Evolutionary conservation across 768 basidiomycete genomes (phyloP).

Genomic region (Lentinula edodes): DNA sequence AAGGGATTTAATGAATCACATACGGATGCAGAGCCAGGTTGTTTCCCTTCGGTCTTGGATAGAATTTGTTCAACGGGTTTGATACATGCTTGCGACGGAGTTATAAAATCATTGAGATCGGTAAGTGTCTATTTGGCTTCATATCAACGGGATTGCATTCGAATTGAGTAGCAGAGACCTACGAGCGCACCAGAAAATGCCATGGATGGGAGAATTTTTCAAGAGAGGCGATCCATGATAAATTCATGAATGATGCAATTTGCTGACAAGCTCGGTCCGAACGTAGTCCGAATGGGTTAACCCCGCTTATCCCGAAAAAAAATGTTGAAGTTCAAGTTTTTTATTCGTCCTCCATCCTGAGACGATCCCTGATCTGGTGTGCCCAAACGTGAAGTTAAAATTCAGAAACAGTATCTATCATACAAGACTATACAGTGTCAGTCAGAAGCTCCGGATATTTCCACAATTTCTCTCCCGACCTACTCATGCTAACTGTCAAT

Average conservation of each 20-base stretch:
- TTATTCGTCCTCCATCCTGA: too few relatives aligned
- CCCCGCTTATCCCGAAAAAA: background rate
- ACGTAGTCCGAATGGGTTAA: too few relatives aligned
- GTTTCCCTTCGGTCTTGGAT: constrained; percentile 24
- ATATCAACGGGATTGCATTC: background rate
- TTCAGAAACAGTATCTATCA: too few relatives aligned
- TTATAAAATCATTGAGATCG: constrained; percentile 95
- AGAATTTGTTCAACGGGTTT: constrained; percentile 69
- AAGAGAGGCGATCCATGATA: background rate
- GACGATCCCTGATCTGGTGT: too few relatives aligned
- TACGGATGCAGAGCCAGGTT: constrained; percentile 33
- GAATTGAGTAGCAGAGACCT: constrained; percentile 20
- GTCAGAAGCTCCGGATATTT: too few relatives aligned
- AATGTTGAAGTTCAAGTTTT: too few relatives aligned
- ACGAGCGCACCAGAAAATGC: constrained; percentile 86
- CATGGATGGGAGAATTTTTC: constrained; percentile 36
- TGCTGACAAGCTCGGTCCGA: background rate
- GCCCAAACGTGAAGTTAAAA: too few relatives aligned
- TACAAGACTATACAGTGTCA: too few relatives aligned
- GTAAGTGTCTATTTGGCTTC: constrained; percentile 62
- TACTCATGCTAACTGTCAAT: too few relatives aligned
- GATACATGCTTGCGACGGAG: constrained; percentile 95
- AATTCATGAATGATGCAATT: background rate
- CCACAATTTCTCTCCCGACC: too few relatives aligned
- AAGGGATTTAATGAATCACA: constrained; percentile 7